Evolutionary conservation across 805 yeast genomes (phyloP).

Genomic region (Candida odintsovae): DNA sequence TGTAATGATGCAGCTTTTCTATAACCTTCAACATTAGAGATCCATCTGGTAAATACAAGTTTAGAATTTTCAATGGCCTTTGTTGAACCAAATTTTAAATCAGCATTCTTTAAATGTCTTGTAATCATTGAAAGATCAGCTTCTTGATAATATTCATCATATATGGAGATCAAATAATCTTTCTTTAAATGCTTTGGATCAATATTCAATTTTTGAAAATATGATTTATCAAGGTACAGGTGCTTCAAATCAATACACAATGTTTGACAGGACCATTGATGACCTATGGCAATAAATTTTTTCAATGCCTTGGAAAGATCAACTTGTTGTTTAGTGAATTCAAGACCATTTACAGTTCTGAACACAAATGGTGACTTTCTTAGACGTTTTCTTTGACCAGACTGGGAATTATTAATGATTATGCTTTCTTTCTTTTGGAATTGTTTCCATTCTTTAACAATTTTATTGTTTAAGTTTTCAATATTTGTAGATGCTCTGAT

Average conservation of each 20-base stretch:
- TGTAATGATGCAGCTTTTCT: constrained; percentile 12
- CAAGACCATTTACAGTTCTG: constrained; percentile 14
- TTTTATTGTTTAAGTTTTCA: constrained; percentile 10
- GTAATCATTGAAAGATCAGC: constrained; percentile 10
- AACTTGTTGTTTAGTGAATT: constrained; percentile 16
- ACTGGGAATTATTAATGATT: background rate
- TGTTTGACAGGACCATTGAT: constrained; percentile 24
- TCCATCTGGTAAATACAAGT: constrained; percentile 17
- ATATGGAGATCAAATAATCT: constrained; percentile 18
- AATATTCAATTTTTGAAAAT: constrained; percentile 1
- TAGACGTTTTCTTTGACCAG: constrained; percentile 3
- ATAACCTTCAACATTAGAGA: constrained; percentile 18
- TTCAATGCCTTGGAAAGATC: constrained; percentile 13
- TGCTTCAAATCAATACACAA: constrained; percentile 15
- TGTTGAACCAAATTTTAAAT: constrained; percentile 8
- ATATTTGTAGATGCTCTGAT: constrained; percentile 1
- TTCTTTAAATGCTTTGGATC: background rate
- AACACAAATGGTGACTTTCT: constrained; percentile 15
- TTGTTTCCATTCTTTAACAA: constrained; percentile 19
- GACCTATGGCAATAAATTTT: constrained; percentile 19
- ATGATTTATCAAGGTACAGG: constrained; percentile 12
- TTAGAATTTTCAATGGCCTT: constrained; percentile 7
- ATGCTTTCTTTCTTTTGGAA: constrained; percentile 7
- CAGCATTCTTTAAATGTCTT: constrained; percentile 11
- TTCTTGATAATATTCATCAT: constrained; percentile 23